Conservation (phyloP, 1,139 yeast genomes). For the Nakaseomyces nivariensis region DNA sequence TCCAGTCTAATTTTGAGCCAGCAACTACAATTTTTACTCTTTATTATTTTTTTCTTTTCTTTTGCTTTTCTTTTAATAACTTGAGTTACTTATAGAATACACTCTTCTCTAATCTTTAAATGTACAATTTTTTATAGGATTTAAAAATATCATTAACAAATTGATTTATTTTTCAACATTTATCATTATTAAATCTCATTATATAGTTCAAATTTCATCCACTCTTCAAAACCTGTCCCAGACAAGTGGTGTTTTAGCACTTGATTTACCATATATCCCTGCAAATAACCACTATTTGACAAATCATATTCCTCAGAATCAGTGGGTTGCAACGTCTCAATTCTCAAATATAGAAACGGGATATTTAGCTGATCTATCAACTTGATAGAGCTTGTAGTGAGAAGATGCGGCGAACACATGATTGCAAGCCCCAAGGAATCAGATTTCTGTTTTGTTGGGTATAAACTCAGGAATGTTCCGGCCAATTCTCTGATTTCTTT, state of each 20-base stretch:
- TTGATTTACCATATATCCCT: slow-evolving; percentile 25
- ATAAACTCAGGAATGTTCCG: slow-evolving; percentile 44
- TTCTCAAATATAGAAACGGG: slow-evolving; percentile 46
- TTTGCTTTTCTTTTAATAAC: no score
- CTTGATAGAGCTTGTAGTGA: slow-evolving; percentile 49
- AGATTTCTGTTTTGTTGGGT: slow-evolving; percentile 18
- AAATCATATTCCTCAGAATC: slow-evolving; percentile 31
- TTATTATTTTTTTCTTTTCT: not conserved
- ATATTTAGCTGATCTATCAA: slow-evolving; percentile 45
- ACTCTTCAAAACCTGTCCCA: slow-evolving; percentile 22
- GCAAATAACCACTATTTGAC: slow-evolving; percentile 33
- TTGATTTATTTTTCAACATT: not conserved
- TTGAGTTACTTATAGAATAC: not conserved
- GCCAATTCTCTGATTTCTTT: slow-evolving; percentile 47
- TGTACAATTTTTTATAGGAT: not conserved
- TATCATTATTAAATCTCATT: slow-evolving; percentile 1
- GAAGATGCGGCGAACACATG: slow-evolving; percentile 48
- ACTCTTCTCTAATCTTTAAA: not conserved
- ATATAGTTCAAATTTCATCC: slow-evolving; percentile 19
- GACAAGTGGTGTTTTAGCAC: slow-evolving; percentile 11
- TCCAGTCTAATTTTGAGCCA: no score
- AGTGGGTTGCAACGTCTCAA: slow-evolving; percentile 24
- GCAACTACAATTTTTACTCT: not conserved
- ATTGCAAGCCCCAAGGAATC: slow-evolving; percentile 28
- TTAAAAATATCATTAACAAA: not conserved